These are phyloP conservation scores for Phytophthora palmivora DNA, from an alignment of 352 stramenopile genomes.

Conservation along the genomic window DNA sequence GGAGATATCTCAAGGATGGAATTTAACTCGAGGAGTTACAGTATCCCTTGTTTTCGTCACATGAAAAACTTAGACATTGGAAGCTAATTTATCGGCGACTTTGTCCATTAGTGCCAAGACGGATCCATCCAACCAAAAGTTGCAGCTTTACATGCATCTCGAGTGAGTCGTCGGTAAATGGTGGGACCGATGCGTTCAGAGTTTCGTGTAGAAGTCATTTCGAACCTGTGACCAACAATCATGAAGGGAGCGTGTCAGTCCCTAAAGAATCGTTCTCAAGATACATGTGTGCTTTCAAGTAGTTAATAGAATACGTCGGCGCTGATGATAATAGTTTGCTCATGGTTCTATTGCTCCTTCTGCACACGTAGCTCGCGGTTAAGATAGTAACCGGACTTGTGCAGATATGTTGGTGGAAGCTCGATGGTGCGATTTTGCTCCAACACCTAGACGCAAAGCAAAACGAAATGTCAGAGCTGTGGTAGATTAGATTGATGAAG, in stretches of 20 bases:
- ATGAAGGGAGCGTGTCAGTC: too few relatives aligned
- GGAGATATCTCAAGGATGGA: slow-evolving; percentile 48
- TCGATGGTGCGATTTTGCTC: slow-evolving; percentile 74
- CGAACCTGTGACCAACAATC: slow-evolving; percentile 47
- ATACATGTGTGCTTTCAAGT: too few relatives aligned
- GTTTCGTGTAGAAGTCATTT: slow-evolving; percentile 52
- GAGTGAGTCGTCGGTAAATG: too few relatives aligned
- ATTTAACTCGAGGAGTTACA: too few relatives aligned
- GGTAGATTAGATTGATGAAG: neutral
- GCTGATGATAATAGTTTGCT: slow-evolving; percentile 17
- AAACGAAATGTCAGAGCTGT: slow-evolving; percentile 2
- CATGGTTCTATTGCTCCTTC: slow-evolving; percentile 30
- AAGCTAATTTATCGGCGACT: slow-evolving; percentile 42
- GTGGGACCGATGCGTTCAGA: slow-evolving; percentile 52
- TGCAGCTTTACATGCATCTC: slow-evolving; percentile 19
- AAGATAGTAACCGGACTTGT: slow-evolving; percentile 84
- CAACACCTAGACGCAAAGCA: slow-evolving; percentile 48
- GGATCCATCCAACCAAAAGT: slow-evolving; percentile 47
- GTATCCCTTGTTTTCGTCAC: slow-evolving; percentile 61
- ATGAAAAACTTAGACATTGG: slow-evolving; percentile 69
- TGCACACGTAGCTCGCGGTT: slow-evolving; percentile 73
- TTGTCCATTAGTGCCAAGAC: slow-evolving; percentile 8
- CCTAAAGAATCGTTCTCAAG: slow-evolving; percentile 11
- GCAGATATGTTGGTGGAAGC: slow-evolving; percentile 78
- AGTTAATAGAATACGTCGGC: slow-evolving; percentile 12